Evolutionary conservation across 306 rosid genomes (phyloP), one percentile per base, ranked within the genome.

Genomic region (Dalbergia cochinchinensis): DNA sequence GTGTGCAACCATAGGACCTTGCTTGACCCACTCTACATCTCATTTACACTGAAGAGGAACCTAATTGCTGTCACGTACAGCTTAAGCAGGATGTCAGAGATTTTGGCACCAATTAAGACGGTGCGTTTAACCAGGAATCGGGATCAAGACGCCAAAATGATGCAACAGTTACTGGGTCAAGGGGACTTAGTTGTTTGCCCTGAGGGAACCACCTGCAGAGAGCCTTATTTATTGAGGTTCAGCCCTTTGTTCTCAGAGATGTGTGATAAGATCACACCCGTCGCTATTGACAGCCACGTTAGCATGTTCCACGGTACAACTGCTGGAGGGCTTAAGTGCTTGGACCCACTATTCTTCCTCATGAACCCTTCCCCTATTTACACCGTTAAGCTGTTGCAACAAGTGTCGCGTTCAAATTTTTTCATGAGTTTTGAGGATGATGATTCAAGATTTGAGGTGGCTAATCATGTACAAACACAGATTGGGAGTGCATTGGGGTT

Each of bases 161-260:
- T 94, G 89, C 75, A 61, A 3, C 14, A 3, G 6, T 71, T 91
- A 74, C 53, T 92, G 12, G 35, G 33, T 0, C 65, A 91, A 77
- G 98, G 94, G 6, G 94, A 91, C 69, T 14, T 94, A 4, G 89
- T 87, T 8, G 92, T 94, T 41, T 92, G 98, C 69, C 97, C 98
- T 0, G 98, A 94, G 14, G 98, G 98, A 65, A 94, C 98, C 73
- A 94, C 99, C 0, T 94, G 99, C 51, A 86, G 99, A 45, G 99
- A 94, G n/a, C 86, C 94, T 0, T 94, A 91, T 82, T 90, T 94
- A 41, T 82, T 94, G 13, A 75, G 99, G 83, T 94, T 92, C 51
- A 94, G 99, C 57, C 94, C 99, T 7, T 42, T 92, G 44, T 94
- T 92, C 33, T 66, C 97, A 0, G 99, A 94, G 41, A 73, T 94